A percentile compares a stretch with the other conserved stretches of the same genome.
phyloP scores from a whole-genome alignment of 2,329 filamentous ascomycete genomes.

The Alternaria incomplexa region DNA sequence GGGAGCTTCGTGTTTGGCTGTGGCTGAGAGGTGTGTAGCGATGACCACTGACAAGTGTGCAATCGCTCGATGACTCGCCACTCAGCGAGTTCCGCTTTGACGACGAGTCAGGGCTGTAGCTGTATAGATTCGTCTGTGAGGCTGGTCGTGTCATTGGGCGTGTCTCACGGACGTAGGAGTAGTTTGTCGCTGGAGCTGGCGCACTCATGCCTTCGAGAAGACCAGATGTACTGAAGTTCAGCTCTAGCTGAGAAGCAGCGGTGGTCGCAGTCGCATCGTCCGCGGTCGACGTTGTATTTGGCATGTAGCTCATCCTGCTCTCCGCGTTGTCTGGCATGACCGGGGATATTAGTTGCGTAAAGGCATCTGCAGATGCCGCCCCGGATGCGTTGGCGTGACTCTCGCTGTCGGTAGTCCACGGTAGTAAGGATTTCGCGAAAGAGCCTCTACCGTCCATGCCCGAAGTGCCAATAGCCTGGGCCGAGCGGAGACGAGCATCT shows the following conservation, averaged over 20 bases:
- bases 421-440: constrained; percentile 27
- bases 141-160: constrained; percentile 34
- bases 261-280: constrained; percentile 13
- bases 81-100: constrained; percentile 38
- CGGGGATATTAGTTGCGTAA: background rate
- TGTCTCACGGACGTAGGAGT: constrained; percentile 32
- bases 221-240: constrained; percentile 34
- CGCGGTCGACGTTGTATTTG: constrained; percentile 8
- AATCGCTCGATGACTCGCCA: constrained; percentile 29
- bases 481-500: constrained; percentile 37
- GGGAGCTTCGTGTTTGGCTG: constrained; percentile 21
- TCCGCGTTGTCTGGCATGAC: constrained; percentile 15
- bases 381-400: constrained; percentile 16
- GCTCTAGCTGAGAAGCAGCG: constrained; percentile 15
- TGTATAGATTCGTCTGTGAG: constrained; percentile 48
- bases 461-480: constrained; percentile 24
- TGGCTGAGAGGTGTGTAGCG: constrained; percentile 42
- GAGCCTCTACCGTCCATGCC: constrained; percentile 8
- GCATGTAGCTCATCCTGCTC: constrained; percentile 15
- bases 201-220: constrained; percentile 30
- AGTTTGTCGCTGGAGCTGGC: constrained; percentile 22
- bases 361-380: constrained; percentile 14
- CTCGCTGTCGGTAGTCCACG: constrained; percentile 25
- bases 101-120: constrained; percentile 45
- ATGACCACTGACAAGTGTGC: constrained; percentile 50